phyloP scores from a whole-genome alignment of 1,284 basidiomycete species.

The Pyrrhoderma noxium region DNA sequence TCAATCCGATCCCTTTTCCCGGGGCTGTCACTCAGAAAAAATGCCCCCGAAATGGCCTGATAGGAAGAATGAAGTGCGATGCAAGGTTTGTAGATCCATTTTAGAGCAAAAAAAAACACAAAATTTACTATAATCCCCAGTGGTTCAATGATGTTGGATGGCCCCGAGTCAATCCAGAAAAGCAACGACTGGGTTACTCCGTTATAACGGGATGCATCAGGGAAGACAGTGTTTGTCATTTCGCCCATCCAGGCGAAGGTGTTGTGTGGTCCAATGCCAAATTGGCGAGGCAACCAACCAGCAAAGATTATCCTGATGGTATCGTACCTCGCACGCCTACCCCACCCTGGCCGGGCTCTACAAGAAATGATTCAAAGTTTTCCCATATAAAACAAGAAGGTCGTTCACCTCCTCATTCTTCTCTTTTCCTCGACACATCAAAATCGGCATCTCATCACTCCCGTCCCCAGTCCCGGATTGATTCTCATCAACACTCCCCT shows the following conservation, averaged over 20 bases:
- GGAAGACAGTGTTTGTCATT: slow-evolving; percentile 1
- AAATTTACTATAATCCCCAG: background rate
- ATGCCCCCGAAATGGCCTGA: no score
- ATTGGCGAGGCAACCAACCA: background rate
- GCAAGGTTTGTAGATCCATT: background rate
- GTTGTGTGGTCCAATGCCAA: background rate
- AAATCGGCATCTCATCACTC: background rate
- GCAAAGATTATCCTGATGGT: background rate
- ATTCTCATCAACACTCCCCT: no score
- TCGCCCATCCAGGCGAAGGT: slow-evolving; percentile 10
- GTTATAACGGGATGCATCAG: background rate
- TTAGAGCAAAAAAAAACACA: background rate
- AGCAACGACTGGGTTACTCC: background rate
- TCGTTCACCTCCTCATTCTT: background rate
- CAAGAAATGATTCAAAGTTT: background rate
- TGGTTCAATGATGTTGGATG: slow-evolving; percentile 16
- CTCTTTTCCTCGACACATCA: background rate
- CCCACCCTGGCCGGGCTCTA: background rate
- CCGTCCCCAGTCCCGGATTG: background rate
- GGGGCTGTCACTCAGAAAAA: no score
- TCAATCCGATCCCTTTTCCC: no score
- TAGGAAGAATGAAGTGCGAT: background rate
- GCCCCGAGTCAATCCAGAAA: slow-evolving; percentile 13
- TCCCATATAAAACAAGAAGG: slow-evolving; percentile 9
- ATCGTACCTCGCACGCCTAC: slow-evolving; percentile 3